phyloP scores from a whole-genome alignment of 108 stramenopile species.

The Cyclotella cryptica region DNA sequence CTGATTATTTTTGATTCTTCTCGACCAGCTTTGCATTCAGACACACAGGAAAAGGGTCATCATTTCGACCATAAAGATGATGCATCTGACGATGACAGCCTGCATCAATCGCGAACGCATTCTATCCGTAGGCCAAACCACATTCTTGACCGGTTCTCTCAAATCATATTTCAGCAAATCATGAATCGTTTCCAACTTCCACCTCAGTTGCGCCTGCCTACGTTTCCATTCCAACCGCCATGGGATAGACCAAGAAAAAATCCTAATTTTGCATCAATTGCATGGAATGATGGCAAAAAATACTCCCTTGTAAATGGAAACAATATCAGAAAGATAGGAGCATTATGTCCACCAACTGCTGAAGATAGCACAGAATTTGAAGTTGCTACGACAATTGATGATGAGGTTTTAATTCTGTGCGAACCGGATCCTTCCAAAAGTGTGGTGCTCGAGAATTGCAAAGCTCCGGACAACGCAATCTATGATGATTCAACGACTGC shows the following conservation, averaged over 20 bases:
- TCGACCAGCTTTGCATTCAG: no score
- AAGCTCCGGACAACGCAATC: background rate
- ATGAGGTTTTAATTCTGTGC: constrained; percentile 9
- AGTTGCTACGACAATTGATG: background rate
- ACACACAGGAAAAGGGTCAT: background rate
- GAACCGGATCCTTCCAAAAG: background rate
- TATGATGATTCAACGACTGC: background rate
- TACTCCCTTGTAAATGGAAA: constrained; percentile 3
- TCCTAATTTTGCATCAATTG: constrained; percentile 2
- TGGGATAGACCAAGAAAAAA: background rate
- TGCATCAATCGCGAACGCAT: background rate
- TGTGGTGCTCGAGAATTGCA: background rate
- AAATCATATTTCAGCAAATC: background rate
- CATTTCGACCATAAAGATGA: background rate
- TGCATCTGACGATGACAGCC: background rate
- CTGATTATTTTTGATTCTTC: no score
- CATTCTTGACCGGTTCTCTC: constrained; percentile 10
- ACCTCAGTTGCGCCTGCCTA: background rate
- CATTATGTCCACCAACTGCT: constrained; percentile 33
- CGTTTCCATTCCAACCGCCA: constrained; percentile 11
- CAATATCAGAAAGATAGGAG: constrained; percentile 28
- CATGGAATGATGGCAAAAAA: background rate
- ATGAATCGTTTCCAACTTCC: constrained; percentile 11
- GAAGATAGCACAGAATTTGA: constrained; percentile 1
- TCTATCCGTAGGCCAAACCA: background rate